Conservation (phyloP, 1,139 yeast genomes). For the Lipomyces yarrowii region DNA sequence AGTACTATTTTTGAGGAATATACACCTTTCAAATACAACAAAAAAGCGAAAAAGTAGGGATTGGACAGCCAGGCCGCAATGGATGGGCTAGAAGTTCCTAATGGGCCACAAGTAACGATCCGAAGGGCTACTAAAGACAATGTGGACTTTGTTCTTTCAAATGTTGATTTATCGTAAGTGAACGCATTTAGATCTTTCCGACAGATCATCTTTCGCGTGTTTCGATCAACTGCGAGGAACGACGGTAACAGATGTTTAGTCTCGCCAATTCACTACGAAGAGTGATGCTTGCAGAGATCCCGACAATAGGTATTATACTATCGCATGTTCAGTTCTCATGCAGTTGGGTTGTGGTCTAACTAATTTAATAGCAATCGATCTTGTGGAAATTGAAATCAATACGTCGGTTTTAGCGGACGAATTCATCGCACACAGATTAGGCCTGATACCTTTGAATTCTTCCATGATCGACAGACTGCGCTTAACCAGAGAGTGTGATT, state of each 20-base stretch:
- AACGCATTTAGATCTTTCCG: neutral
- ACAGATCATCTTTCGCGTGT: neutral
- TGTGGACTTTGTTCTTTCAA: conserved; percentile 85
- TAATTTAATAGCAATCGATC: conserved; percentile 73
- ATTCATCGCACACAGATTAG: conserved; percentile 89
- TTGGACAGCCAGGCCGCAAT: neutral
- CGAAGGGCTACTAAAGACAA: conserved; percentile 82
- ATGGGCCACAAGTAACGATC: conserved; percentile 83
- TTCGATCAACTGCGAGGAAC: neutral
- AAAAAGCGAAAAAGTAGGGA: neutral
- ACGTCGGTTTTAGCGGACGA: conserved; percentile 97
- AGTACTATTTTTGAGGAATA: neutral
- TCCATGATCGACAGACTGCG: conserved; percentile 74
- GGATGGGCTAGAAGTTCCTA: conserved; percentile 30
- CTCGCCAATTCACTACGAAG: conserved; percentile 91
- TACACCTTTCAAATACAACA: neutral
- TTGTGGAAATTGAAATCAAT: conserved; percentile 91
- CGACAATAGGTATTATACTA: conserved; percentile 54
- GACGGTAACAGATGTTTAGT: conserved; percentile 33
- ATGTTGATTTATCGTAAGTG: conserved; percentile 73
- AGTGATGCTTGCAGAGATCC: conserved; percentile 93
- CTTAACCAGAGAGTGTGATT: conserved; percentile 70
- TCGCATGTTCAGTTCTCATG: neutral
- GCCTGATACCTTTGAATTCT: conserved; percentile 85
- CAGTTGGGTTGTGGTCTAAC: neutral